Base-by-base conservation (phyloP, 1,139 yeast genomes). In the Yamadazyma membranifaciens region DNA sequence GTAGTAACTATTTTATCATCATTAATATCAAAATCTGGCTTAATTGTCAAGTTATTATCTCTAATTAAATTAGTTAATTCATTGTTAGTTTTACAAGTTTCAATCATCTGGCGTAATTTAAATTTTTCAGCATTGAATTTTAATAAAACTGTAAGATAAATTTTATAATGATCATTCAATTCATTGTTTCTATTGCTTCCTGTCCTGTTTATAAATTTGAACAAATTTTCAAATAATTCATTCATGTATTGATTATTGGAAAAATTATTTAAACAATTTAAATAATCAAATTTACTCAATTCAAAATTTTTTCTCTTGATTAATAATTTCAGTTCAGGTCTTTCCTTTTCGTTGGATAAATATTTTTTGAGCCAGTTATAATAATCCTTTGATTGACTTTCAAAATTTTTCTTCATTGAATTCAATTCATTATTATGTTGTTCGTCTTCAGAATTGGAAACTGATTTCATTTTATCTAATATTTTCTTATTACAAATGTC, bases 311-410 rank as follows among this genome's bases (percentile, higher is more conserved):
- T 80, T 39, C 83, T 66, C 54, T 80, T 83, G 14, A 62, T 63
- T 15, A 83, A 63, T 34, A 83, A 72, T 58, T 84, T 84, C 56
- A 78, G 76, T 45, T 82, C 87, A 0, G 77, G 74, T 43, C 81
- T 70, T 30, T 73, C 75, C 47, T 80, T 81, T 44, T 83, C 87
- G 48, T 81, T 80, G 7, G 87, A 70, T 35, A 85, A 62, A 48
- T 83, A 81, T 46, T 84, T 77, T 38, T 84, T 78, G 33, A 84
- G 63, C 89, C 92, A 86, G 31, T 78, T 76, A 55, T 87, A 87
- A 57, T 78, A 87, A 41, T 83, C 88, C 45, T 81, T 78, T 1
- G 89, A 80, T 45, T 80, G 84, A 39, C 78, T 84, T 52, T 86
- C 94, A 59, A 86, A 86, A 33, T 70, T 75, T 42, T 79, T 75